phyloP scores from a whole-genome alignment of 2,329 filamentous ascomycete genomes.

The Fusarium tupiense region DNA sequence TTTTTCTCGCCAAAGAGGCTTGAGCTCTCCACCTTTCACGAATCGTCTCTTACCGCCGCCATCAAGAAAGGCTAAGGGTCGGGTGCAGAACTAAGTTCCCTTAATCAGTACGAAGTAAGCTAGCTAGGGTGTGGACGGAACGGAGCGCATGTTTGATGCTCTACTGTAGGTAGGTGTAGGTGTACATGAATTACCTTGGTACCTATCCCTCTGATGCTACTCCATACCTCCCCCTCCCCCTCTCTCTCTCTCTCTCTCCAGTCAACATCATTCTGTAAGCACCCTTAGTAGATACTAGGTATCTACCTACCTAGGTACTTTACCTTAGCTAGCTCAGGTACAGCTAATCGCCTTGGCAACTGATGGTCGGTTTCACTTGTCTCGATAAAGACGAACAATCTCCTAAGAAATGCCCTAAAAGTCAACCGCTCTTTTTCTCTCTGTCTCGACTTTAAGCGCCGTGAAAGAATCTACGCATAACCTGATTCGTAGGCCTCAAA shows the following conservation, averaged over 20 bases:
- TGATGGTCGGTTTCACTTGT: background rate
- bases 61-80: constrained; percentile 33
- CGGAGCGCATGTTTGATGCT: background rate
- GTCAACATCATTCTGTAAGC: background rate
- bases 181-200: background rate
- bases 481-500: constrained; percentile 37
- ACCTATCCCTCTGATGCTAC: background rate
- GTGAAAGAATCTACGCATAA: constrained; percentile 37
- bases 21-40: constrained; percentile 50
- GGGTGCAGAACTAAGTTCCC: constrained; percentile 9
- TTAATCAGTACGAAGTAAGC: constrained; percentile 1
- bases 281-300: background rate
- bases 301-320: no score
- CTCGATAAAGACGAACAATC: background rate
- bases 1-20: constrained; percentile 38
- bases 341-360: background rate
- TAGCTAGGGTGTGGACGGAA: constrained; percentile 11
- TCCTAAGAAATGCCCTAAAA: constrained; percentile 23
- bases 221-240: background rate
- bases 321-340: background rate
- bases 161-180: background rate
- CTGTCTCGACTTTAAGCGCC: constrained; percentile 42
- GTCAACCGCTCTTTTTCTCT: constrained; percentile 4
- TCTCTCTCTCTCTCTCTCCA: background rate
- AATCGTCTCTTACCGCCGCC: constrained; percentile 52